phyloP scores from a whole-genome alignment of 805 yeast genomes.

The Scheffersomyces coipomensis region DNA sequence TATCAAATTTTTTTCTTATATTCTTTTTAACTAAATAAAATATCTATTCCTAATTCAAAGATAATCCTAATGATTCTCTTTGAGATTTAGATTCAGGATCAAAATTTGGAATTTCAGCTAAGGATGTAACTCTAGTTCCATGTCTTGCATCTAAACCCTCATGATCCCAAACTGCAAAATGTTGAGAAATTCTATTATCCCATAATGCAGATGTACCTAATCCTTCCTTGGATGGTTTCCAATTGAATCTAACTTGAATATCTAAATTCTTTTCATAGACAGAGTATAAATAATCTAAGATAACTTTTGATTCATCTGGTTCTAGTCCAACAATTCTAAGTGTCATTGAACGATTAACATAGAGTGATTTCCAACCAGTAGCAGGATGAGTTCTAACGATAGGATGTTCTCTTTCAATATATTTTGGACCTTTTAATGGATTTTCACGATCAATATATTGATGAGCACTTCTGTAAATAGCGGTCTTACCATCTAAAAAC shows the following conservation, averaged over 20 bases:
- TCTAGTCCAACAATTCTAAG: constrained; percentile 51
- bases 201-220: constrained; percentile 54
- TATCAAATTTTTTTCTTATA: too few relatives aligned
- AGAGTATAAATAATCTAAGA: constrained; percentile 45
- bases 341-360: constrained; percentile 52
- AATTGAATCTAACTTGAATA: constrained; percentile 53
- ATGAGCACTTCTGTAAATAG: constrained; percentile 42
- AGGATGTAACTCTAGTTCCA: constrained; percentile 48
- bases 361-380: constrained; percentile 61
- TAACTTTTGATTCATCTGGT: constrained; percentile 47
- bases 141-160: constrained; percentile 46
- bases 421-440: constrained; percentile 46
- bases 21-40: too few relatives aligned
- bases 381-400: constrained; percentile 64
- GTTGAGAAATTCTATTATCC: constrained; percentile 59
- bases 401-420: constrained; percentile 58
- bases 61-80: constrained; percentile 49
- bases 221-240: constrained; percentile 38
- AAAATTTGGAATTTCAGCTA: constrained; percentile 54
- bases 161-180: constrained; percentile 54
- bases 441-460: constrained; percentile 40
- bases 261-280: constrained; percentile 53
- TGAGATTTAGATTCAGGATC: constrained; percentile 51
- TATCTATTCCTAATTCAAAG: constrained; percentile 2
- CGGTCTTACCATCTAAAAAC: constrained; percentile 53